Evolutionary conservation across 305 asterid species (phyloP).

Genomic region (Plantago lanceolata): DNA sequence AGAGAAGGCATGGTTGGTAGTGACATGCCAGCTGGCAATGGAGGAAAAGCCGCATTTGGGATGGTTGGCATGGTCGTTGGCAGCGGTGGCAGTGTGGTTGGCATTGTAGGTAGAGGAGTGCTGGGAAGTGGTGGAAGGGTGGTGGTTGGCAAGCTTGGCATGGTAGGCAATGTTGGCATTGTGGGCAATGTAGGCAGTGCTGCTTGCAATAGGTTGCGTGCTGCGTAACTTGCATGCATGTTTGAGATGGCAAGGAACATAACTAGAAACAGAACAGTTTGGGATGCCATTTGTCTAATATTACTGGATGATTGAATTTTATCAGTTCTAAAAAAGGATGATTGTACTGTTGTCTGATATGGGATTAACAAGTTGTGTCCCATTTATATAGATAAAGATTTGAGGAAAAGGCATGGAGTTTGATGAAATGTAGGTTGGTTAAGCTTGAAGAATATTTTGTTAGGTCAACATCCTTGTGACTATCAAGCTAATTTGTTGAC

Average conservation of each 20-base stretch:
- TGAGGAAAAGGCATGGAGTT: neutral
- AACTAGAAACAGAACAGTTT: neutral
- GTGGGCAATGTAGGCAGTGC: conserved; percentile 21
- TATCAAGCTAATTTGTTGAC: no score
- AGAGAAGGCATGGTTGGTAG: conserved; percentile 26
- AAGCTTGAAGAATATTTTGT: neutral
- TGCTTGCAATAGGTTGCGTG: conserved; percentile 20
- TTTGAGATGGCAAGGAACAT: conserved; percentile 14
- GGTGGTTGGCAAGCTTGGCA: conserved; percentile 22
- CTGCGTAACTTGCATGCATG: conserved; percentile 18
- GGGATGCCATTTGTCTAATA: conserved; percentile 9
- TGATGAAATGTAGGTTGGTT: neutral
- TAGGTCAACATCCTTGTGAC: neutral
- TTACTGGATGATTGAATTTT: neutral
- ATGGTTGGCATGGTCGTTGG: conserved; percentile 21
- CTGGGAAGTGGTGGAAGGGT: neutral
- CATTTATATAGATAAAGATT: neutral
- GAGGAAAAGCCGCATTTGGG: conserved; percentile 26
- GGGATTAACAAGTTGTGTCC: no score
- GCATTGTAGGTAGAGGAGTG: neutral
- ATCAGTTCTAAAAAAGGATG: neutral
- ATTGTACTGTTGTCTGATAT: neutral
- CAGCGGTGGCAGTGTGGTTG: neutral
- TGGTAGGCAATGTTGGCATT: conserved; percentile 20
- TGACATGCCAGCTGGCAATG: conserved; percentile 24